Percentiles rank a stretch among this genome's conserved stretches.
These are phyloP conservation scores for Xylaria telfairii DNA, from an alignment of 495 filamentous ascomycete species.

Conservation along the genomic window DNA sequence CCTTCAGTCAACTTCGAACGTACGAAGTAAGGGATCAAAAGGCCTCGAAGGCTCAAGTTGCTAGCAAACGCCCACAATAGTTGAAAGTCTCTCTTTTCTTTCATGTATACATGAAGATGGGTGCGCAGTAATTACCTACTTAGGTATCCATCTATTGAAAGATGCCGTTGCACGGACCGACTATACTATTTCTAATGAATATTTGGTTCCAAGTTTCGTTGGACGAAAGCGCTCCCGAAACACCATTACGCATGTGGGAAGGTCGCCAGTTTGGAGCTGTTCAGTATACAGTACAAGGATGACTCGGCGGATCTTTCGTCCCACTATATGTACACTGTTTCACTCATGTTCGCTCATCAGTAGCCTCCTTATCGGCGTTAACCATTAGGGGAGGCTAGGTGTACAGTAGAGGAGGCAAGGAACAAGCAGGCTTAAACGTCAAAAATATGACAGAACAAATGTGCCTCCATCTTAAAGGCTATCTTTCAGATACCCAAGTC, in stretches of 20 bases:
- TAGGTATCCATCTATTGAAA: neutral
- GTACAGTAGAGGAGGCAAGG: neutral
- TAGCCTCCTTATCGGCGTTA: no score
- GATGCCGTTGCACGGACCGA: neutral
- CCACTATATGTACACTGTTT: slow-evolving; percentile 9
- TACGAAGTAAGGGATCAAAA: neutral
- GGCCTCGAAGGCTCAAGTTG: neutral
- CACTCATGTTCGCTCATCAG: slow-evolving; percentile 2
- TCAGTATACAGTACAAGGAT: neutral
- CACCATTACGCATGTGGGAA: slow-evolving; percentile 8
- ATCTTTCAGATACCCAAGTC: no score
- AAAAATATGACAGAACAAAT: no score
- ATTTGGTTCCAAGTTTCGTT: neutral
- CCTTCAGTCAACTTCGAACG: neutral
- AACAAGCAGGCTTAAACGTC: no score
- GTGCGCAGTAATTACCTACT: neutral
- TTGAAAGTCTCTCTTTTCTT: neutral
- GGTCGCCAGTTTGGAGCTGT: neutral
- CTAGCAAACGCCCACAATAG: neutral
- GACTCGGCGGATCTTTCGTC: neutral
- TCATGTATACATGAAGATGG: neutral
- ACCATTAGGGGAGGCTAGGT: no score
- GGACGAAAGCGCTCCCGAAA: slow-evolving; percentile 1
- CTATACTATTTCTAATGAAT: neutral
- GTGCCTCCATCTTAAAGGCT: no score